Percentiles rank a stretch among this genome's conserved stretches.
phyloP scores from a whole-genome alignment of 1,284 basidiomycete species.

The Xerocomus minutiporus region DNA sequence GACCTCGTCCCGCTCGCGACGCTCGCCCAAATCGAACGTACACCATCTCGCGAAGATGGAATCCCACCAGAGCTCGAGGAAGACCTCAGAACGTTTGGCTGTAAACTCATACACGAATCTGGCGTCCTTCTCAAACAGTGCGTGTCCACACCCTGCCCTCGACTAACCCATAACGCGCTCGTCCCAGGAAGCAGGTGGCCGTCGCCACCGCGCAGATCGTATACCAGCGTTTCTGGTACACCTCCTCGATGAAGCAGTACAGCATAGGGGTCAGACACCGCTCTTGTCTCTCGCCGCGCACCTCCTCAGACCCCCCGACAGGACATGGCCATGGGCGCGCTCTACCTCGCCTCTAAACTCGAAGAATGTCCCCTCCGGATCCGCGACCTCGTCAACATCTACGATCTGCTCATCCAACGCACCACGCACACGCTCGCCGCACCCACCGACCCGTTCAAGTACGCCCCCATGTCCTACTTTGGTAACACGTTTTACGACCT shows the following conservation, averaged over 20 bases:
- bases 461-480: constrained; percentile 83
- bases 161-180: constrained; percentile 2
- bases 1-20: constrained; percentile 83
- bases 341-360: constrained; percentile 94
- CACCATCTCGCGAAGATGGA: constrained; percentile 81
- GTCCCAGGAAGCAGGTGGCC: constrained; percentile 85
- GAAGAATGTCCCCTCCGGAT: constrained; percentile 91
- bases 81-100: constrained; percentile 83
- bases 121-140: constrained; percentile 87
- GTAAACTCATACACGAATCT: constrained; percentile 92
- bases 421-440: constrained; percentile 23
- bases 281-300: neutral
- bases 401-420: constrained; percentile 78
- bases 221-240: constrained; percentile 96
- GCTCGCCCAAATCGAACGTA: constrained; percentile 68
- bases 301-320: constrained; percentile 32
- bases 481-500: constrained; percentile 79
- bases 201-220: constrained; percentile 95
- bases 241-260: constrained; percentile 91
- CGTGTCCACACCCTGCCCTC: constrained; percentile 26
- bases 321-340: constrained; percentile 90
- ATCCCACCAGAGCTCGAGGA: constrained; percentile 78
- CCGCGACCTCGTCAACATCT: constrained; percentile 92
- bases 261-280: constrained; percentile 69
- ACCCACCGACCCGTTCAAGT: constrained; percentile 50